phyloP scores from a whole-genome alignment of 108 stramenopile genomes.

The Nitzschia sp. region DNA sequence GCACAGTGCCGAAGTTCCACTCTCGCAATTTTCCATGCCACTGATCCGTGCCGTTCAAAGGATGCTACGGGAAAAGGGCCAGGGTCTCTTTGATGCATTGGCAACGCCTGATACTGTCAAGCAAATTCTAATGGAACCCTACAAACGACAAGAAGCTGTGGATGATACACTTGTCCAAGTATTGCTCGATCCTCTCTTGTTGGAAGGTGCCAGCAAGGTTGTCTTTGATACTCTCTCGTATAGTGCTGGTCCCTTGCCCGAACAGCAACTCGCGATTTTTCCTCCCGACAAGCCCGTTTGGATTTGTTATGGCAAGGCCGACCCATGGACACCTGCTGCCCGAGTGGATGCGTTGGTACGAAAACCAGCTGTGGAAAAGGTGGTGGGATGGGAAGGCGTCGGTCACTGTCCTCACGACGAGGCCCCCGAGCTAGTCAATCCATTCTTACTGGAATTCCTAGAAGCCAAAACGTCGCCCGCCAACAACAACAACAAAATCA shows the following conservation, averaged over 20 bases:
- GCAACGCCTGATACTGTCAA: slow-evolving; percentile 83
- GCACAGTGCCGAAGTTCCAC: slow-evolving; percentile 86
- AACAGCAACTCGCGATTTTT: slow-evolving; percentile 78
- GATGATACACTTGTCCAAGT: slow-evolving; percentile 90
- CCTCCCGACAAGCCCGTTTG: slow-evolving; percentile 68
- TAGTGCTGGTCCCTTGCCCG: slow-evolving; percentile 94
- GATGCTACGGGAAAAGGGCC: slow-evolving; percentile 74
- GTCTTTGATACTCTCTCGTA: slow-evolving; percentile 95
- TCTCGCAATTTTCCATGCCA: slow-evolving; percentile 70
- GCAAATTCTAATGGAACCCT: slow-evolving; percentile 89
- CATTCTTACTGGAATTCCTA: slow-evolving; percentile 83
- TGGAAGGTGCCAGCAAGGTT: slow-evolving; percentile 84
- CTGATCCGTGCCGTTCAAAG: slow-evolving; percentile 73
- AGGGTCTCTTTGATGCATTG: slow-evolving; percentile 71
- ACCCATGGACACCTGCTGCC: slow-evolving; percentile 91
- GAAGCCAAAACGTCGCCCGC: slow-evolving; percentile 15
- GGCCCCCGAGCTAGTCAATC: slow-evolving; percentile 88
- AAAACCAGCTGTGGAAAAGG: slow-evolving; percentile 65
- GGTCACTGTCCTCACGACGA: slow-evolving; percentile 98
- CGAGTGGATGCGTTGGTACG: slow-evolving; percentile 72
- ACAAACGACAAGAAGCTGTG: slow-evolving; percentile 70
- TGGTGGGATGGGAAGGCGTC: slow-evolving; percentile 77
- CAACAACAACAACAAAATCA: neutral
- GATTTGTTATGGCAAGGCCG: slow-evolving; percentile 87
- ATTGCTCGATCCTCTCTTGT: slow-evolving; percentile 84